Conservation (phyloP, 208 protist species). For the Wallacemonas sp. region DNA sequence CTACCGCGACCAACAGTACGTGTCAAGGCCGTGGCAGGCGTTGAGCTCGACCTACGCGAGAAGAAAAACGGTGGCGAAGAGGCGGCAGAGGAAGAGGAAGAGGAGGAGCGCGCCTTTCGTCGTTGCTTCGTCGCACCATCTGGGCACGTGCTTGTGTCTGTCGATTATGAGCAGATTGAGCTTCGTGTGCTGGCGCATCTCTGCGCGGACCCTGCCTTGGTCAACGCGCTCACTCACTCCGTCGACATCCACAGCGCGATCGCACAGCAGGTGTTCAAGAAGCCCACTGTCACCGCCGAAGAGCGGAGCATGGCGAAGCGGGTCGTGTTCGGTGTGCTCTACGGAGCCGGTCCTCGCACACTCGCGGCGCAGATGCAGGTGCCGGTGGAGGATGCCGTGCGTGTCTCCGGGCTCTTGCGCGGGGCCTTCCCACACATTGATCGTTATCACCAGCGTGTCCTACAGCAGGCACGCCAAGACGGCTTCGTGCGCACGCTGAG, state of each 20-base stretch:
- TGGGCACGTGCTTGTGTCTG: constrained; percentile 60
- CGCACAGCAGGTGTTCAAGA: constrained; percentile 77
- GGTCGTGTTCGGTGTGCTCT: constrained; percentile 88
- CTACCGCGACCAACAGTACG: constrained; percentile 51
- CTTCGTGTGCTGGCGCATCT: constrained; percentile 90
- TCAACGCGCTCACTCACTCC: constrained; percentile 59
- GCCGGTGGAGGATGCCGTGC: constrained; percentile 57
- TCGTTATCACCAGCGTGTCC: constrained; percentile 54
- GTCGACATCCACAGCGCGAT: constrained; percentile 80
- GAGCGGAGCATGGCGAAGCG: constrained; percentile 81
- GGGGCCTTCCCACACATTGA: constrained; percentile 67
- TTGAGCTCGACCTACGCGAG: neutral
- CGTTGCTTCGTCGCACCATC: constrained; percentile 73
- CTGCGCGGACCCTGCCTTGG: constrained; percentile 60
- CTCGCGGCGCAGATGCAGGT: constrained; percentile 74
- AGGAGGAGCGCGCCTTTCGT: constrained; percentile 62
- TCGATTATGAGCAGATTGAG: constrained; percentile 93
- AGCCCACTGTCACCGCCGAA: constrained; percentile 53
- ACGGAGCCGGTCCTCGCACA: constrained; percentile 75
- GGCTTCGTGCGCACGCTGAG: constrained; percentile 85
- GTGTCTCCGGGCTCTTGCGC: constrained; percentile 55
- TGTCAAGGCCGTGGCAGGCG: no score
- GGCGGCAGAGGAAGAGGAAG: neutral
- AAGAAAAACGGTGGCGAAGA: neutral
- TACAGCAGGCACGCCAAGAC: constrained; percentile 62